Conservation (phyloP, 495 filamentous ascomycete genomes). For the Podospora conica region DNA sequence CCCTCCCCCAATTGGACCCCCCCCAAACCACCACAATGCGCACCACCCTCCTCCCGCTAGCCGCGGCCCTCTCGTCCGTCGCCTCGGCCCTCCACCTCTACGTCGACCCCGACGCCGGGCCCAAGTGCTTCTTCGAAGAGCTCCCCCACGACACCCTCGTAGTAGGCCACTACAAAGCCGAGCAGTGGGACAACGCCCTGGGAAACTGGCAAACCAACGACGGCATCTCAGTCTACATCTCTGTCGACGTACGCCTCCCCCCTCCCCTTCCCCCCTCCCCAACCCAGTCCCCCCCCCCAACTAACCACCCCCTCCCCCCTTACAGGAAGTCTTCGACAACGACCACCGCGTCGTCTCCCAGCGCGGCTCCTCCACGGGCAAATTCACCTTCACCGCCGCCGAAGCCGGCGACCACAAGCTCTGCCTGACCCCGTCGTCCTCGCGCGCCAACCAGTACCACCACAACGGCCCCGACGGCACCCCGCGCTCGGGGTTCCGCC, state of each 20-base stretch:
- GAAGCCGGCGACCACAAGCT: conserved; percentile 91
- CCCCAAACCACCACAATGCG: conserved; percentile 36
- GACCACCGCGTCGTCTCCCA: conserved; percentile 92
- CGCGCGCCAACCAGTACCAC: conserved; percentile 57
- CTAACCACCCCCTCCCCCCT: conserved; percentile 8
- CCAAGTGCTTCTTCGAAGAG: conserved; percentile 97
- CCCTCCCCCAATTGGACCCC: background rate
- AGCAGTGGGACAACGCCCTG: conserved; percentile 64
- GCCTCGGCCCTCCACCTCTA: conserved; percentile 91
- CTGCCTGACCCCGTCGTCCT: conserved; percentile 79
- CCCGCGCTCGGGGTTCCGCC: conserved; percentile 65
- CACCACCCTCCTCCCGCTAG: conserved; percentile 40
- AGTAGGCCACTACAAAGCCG: conserved; percentile 81
- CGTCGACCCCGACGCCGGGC: conserved; percentile 65
- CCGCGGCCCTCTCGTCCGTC: conserved; percentile 39
- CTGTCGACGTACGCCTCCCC: conserved; percentile 59
- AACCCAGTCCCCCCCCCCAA: background rate
- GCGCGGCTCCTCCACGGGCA: conserved; percentile 65
- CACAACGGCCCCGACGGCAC: conserved; percentile 51
- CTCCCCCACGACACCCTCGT: conserved; percentile 94
- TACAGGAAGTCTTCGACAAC: conserved; percentile 88
- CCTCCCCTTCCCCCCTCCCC: background rate
- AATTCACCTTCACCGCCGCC: conserved; percentile 93
- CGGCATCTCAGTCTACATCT: conserved; percentile 75
- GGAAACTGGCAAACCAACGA: conserved; percentile 62